Evolutionary conservation across 2,329 filamentous ascomycete genomes (phyloP).

Genomic region (Paraphoma sp.): DNA sequence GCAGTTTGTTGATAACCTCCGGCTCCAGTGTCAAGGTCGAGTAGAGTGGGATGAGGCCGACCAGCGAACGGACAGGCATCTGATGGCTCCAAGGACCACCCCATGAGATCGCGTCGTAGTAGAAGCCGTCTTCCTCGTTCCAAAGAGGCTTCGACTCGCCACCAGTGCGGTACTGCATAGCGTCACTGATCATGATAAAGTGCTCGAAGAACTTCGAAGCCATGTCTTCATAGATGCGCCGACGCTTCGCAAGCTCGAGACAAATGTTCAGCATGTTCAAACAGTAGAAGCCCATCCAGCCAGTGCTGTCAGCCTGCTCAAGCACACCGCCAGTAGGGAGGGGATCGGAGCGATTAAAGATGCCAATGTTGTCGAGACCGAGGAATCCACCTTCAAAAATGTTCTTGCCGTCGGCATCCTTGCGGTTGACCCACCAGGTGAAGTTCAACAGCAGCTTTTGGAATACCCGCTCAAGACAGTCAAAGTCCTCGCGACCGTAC

Average conservation of each 20-base stretch:
- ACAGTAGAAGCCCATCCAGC: conserved; percentile 99
- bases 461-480: conserved; percentile 95
- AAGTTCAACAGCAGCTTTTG: conserved; percentile 96
- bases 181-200: conserved; percentile 96
- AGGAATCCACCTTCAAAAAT: conserved; percentile 97
- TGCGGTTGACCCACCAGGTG: conserved; percentile 99
- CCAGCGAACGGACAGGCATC: conserved; percentile 87
- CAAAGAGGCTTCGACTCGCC: conserved; percentile 82
- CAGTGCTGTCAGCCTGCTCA: conserved; percentile 96
- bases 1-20: conserved; percentile 89
- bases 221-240: conserved; percentile 94
- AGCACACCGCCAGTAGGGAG: conserved; percentile 90
- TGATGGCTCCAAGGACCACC: conserved; percentile 93
- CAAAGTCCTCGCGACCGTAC: conserved; percentile 91
- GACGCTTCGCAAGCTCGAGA: conserved; percentile 91
- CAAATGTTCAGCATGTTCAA: conserved; percentile 97
- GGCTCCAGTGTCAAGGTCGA: conserved; percentile 92
- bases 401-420: conserved; percentile 93
- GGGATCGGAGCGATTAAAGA: conserved; percentile 97
- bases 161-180: conserved; percentile 78
- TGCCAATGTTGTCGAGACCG: conserved; percentile 93
- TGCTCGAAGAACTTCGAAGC: conserved; percentile 99
- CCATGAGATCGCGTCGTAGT: conserved; percentile 98
- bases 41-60: conserved; percentile 92
- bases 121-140: conserved; percentile 97